Conservation (phyloP, 2,329 filamentous ascomycete species). For the Helotiales sp. region DNA sequence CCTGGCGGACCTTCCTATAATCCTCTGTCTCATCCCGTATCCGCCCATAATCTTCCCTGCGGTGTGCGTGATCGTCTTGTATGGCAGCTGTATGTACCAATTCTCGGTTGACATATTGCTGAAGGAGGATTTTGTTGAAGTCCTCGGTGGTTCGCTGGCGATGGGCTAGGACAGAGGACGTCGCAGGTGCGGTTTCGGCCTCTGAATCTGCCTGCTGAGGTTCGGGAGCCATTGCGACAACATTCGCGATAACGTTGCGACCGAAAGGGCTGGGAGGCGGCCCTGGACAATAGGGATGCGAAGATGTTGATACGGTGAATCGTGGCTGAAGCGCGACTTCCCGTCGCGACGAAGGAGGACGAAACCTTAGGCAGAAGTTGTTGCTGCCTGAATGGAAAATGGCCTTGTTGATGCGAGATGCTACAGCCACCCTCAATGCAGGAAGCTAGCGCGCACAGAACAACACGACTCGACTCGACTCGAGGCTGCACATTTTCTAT, state of each 20-base stretch:
- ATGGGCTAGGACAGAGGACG: constrained; percentile 27
- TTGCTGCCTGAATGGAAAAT: too few relatives aligned
- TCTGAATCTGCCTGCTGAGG: constrained; percentile 28
- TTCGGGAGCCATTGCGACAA: constrained; percentile 35
- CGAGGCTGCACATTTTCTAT: neutral
- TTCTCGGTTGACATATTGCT: constrained; percentile 66
- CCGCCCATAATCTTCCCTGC: constrained; percentile 57
- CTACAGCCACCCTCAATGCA: too few relatives aligned
- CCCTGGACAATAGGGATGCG: constrained; percentile 4
- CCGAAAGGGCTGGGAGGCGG: constrained; percentile 1
- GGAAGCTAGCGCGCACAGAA: neutral
- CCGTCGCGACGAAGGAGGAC: neutral
- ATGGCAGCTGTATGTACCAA: constrained; percentile 57
- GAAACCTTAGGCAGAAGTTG: too few relatives aligned
- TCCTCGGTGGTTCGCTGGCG: constrained; percentile 32
- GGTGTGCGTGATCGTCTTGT: constrained; percentile 47
- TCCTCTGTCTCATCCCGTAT: constrained; percentile 69
- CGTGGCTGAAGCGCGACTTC: neutral
- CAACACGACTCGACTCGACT: neutral
- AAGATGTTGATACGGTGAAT: constrained; percentile 8
- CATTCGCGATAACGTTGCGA: constrained; percentile 33
- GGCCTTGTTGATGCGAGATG: too few relatives aligned
- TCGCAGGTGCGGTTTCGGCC: constrained; percentile 21
- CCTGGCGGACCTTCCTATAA: constrained; percentile 61
- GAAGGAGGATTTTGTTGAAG: constrained; percentile 52